phyloP scores from a whole-genome alignment of 257 asterid genomes.

The Solanum boliviense region DNA sequence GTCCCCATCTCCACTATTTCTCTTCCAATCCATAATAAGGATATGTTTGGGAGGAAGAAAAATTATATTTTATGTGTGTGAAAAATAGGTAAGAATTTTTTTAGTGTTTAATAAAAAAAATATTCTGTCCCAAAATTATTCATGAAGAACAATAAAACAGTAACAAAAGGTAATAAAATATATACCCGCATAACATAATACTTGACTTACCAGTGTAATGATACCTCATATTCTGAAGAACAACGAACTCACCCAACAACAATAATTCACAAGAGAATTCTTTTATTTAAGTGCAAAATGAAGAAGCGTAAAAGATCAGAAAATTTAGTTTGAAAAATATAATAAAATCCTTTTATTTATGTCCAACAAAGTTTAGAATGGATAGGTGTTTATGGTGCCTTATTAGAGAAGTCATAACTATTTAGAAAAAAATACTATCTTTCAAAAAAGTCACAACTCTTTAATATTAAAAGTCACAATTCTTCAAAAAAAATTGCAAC shows the following conservation, averaged over 20 bases:
- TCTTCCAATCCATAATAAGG: background rate
- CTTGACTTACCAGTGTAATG: too few species aligned
- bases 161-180: background rate
- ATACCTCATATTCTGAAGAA: too few species aligned
- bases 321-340: background rate
- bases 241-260: background rate
- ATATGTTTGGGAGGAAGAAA: background rate
- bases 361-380: background rate
- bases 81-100: background rate
- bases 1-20: background rate
- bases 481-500: background rate
- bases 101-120: too few species aligned
- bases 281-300: background rate
- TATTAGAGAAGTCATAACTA: background rate
- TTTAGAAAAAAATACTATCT: background rate
- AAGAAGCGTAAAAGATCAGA: background rate
- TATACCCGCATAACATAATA: background rate
- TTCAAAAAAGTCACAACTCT: background rate
- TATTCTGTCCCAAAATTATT: too few species aligned
- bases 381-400: background rate
- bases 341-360: background rate
- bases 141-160: background rate
- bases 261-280: background rate
- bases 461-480: background rate
- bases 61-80: background rate